Conservation (phyloP, 2,329 filamentous ascomycete species). For the Ophiocordyceps camponoti-saundersi region DNA sequence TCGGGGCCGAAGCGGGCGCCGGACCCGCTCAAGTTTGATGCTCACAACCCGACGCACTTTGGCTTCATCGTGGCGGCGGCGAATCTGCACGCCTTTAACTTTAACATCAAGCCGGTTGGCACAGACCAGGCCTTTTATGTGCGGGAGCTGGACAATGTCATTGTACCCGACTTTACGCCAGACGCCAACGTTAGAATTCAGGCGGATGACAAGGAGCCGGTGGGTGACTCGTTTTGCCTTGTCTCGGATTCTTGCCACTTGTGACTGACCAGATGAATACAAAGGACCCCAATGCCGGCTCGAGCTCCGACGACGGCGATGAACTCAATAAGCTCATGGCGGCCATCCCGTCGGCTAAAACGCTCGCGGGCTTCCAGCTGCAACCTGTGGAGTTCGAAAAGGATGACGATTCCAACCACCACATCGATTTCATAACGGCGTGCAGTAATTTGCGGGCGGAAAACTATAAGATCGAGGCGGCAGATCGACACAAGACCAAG, state of each 20-base stretch:
- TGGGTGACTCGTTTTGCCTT: slow-evolving; percentile 12
- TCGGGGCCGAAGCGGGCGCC: slow-evolving; percentile 95
- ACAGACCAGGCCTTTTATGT: slow-evolving; percentile 52
- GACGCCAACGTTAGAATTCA: slow-evolving; percentile 91
- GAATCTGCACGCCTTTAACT: slow-evolving; percentile 94
- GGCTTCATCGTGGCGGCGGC: slow-evolving; percentile 76
- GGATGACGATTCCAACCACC: slow-evolving; percentile 92
- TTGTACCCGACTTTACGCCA: slow-evolving; percentile 86
- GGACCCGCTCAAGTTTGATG: slow-evolving; percentile 76
- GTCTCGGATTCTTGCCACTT: neutral
- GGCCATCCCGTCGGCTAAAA: slow-evolving; percentile 61
- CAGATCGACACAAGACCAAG: slow-evolving; percentile 95
- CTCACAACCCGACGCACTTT: slow-evolving; percentile 71
- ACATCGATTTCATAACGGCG: slow-evolving; percentile 98
- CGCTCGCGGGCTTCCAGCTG: slow-evolving; percentile 74
- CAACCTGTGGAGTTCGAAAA: slow-evolving; percentile 95
- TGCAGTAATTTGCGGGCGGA: slow-evolving; percentile 91
- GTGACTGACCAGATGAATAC: neutral
- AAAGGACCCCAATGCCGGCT: slow-evolving; percentile 65
- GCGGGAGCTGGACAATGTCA: slow-evolving; percentile 76
- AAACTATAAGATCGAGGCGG: slow-evolving; percentile 91
- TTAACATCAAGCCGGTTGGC: slow-evolving; percentile 77
- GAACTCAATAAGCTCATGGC: slow-evolving; percentile 58
- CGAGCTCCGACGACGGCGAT: slow-evolving; percentile 50
- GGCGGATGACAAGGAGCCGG: slow-evolving; percentile 81